phyloP scores from a whole-genome alignment of 2,329 filamentous ascomycete species.

The Neoarthrinium moseri region DNA sequence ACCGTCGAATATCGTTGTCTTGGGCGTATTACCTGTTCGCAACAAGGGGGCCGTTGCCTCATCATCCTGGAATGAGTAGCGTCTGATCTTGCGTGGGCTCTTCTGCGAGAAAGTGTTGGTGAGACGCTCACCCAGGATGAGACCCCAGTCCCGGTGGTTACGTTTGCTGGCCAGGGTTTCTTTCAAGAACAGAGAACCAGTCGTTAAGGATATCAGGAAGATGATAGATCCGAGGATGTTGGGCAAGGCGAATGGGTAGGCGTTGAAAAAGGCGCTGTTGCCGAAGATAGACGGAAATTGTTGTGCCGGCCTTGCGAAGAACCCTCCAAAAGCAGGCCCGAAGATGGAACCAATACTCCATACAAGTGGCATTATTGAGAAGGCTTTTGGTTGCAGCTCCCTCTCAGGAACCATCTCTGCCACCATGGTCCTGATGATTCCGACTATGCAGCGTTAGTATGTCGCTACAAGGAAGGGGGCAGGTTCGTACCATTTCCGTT shows the following conservation, averaged over 20 bases:
- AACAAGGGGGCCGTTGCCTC: constrained; percentile 58
- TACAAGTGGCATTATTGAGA: constrained; percentile 87
- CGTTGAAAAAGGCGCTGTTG: constrained; percentile 63
- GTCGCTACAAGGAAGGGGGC: neutral
- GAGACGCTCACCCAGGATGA: constrained; percentile 69
- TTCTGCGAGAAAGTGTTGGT: constrained; percentile 32
- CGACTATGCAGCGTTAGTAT: constrained; percentile 52
- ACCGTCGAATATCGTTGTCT: constrained; percentile 14
- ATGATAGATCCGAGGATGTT: constrained; percentile 76
- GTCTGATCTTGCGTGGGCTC: constrained; percentile 32
- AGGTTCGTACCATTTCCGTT: constrained; percentile 73
- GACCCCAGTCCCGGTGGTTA: constrained; percentile 69
- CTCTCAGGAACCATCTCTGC: constrained; percentile 89
- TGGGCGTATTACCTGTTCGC: constrained; percentile 28
- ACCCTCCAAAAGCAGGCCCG: constrained; percentile 83
- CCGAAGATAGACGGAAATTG: constrained; percentile 73
- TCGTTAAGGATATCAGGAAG: constrained; percentile 74
- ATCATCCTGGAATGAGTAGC: constrained; percentile 51
- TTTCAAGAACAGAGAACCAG: constrained; percentile 75
- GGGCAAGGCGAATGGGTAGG: constrained; percentile 80
- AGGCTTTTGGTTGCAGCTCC: constrained; percentile 83
- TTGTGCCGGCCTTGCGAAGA: constrained; percentile 76
- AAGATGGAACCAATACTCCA: constrained; percentile 88
- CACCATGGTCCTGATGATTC: constrained; percentile 88
- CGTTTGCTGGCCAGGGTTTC: constrained; percentile 79